Evolutionary conservation across 2,329 filamentous ascomycete genomes (phyloP).

Genomic region (Sarocladium kiliense): DNA sequence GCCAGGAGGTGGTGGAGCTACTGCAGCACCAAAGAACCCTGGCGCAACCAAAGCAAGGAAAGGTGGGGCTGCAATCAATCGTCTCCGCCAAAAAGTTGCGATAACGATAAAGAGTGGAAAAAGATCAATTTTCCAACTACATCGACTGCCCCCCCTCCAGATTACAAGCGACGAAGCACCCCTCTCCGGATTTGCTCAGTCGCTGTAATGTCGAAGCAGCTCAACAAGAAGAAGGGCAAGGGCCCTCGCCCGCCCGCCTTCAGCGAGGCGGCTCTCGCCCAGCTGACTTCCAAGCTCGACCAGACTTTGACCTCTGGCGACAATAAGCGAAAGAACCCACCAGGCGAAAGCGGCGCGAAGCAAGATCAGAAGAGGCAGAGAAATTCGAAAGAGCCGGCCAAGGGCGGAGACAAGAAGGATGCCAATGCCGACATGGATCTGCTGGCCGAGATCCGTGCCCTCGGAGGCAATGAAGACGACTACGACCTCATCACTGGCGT

Average conservation of each 20-base stretch:
- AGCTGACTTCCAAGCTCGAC: slow-evolving; percentile 54
- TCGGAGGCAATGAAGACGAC: slow-evolving; percentile 62
- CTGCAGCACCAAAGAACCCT: neutral
- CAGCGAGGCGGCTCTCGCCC: slow-evolving; percentile 44
- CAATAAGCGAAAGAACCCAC: slow-evolving; percentile 40
- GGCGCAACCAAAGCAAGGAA: neutral
- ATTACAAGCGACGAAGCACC: neutral
- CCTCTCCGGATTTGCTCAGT: neutral
- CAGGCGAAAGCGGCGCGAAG: slow-evolving; percentile 25
- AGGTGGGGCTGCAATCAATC: neutral
- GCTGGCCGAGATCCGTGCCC: slow-evolving; percentile 57
- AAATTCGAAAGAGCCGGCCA: slow-evolving; percentile 20
- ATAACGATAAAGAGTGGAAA: slow-evolving; percentile 8
- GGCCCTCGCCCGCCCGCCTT: slow-evolving; percentile 27
- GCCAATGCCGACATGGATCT: slow-evolving; percentile 31
- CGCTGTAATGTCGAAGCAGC: slow-evolving; percentile 2
- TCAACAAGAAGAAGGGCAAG: slow-evolving; percentile 28
- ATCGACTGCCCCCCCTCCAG: neutral
- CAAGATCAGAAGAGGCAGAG: slow-evolving; percentile 33
- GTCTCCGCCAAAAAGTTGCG: slow-evolving; percentile 8
- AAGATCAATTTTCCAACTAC: slow-evolving; percentile 9
- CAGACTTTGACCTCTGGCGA: slow-evolving; percentile 36
- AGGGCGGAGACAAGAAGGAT: slow-evolving; percentile 22
- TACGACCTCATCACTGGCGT: slow-evolving; percentile 54
- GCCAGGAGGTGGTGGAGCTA: slow-evolving; percentile 4